Percentiles rank a stretch among this genome's conserved stretches.
phyloP scores from a whole-genome alignment of 2,329 filamentous ascomycete genomes.

The Bipolaris cookei region DNA sequence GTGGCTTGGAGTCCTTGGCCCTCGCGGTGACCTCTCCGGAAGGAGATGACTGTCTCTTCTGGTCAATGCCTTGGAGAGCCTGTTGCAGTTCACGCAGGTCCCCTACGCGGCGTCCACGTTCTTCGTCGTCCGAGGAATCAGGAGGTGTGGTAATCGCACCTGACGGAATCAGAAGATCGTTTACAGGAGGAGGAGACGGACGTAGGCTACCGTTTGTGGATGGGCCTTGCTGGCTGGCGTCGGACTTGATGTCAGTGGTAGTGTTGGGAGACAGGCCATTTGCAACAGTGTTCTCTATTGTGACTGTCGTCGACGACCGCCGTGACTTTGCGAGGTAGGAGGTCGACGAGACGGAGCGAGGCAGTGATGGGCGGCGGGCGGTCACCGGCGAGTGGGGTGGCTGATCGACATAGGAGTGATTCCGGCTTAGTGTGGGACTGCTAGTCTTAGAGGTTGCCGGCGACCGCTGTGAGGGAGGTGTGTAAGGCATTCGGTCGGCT shows the following conservation, averaged over 20 bases:
- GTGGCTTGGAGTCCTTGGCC: constrained; percentile 20
- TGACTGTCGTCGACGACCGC: constrained; percentile 60
- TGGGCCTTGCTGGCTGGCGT: constrained; percentile 27
- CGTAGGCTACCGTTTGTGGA: constrained; percentile 67
- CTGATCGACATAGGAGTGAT: constrained; percentile 57
- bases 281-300: constrained; percentile 38
- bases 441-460: constrained; percentile 62
- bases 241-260: constrained; percentile 29
- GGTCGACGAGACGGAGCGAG: constrained; percentile 64
- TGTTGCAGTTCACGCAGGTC: constrained; percentile 73
- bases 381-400: constrained; percentile 42
- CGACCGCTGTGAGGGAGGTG: constrained; percentile 73
- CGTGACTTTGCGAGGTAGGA: constrained; percentile 68
- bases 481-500: constrained; percentile 79
- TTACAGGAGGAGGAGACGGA: constrained; percentile 83
- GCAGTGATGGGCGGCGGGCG: constrained; percentile 55
- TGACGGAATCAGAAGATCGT: constrained; percentile 76
- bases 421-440: constrained; percentile 58
- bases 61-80: constrained; percentile 79
- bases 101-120: constrained; percentile 58
- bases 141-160: constrained; percentile 90
- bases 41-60: constrained; percentile 67
- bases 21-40: constrained; percentile 43
- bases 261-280: constrained; percentile 38
- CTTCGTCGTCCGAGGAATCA: constrained; percentile 90